Evolutionary conservation across 768 basidiomycete genomes (phyloP).

Genomic region (Lentinula boryana): DNA sequence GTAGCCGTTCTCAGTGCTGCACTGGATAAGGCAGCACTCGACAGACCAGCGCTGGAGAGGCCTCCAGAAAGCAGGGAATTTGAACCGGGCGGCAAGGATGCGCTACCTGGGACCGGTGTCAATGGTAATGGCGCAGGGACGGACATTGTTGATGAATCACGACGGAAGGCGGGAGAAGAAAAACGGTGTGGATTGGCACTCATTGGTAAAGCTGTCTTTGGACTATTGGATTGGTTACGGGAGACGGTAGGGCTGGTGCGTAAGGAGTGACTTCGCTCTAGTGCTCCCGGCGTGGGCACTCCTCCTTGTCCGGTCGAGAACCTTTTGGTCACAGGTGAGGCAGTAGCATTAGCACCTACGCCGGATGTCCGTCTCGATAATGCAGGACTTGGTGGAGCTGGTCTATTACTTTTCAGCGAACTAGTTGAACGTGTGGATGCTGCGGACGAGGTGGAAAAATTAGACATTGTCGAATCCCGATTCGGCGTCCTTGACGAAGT

Average conservation of each 20-base stretch:
- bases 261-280: neutral
- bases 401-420: neutral
- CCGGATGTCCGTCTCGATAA: slow-evolving; percentile 1
- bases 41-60: neutral
- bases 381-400: slow-evolving; percentile 2
- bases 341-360: neutral
- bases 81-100: neutral
- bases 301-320: neutral
- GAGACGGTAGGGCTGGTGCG: neutral
- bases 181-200: neutral
- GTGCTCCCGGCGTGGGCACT: neutral
- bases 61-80: neutral
- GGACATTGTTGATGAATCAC: slow-evolving; percentile 1
- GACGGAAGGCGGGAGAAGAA: slow-evolving; percentile 1
- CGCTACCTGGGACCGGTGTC: neutral
- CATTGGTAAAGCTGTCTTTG: neutral
- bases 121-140: neutral
- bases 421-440: neutral
- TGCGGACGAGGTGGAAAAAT: neutral
- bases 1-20: neutral
- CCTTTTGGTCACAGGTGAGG: slow-evolving; percentile 1
- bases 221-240: neutral
- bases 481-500: neutral
- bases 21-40: neutral
- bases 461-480: slow-evolving; percentile 4